A percentile compares a stretch with the other conserved stretches of the same genome.
Evolutionary conservation across 1,139 yeast species (phyloP).

Genomic region (Yamadazyma kanchanaburiensis): DNA sequence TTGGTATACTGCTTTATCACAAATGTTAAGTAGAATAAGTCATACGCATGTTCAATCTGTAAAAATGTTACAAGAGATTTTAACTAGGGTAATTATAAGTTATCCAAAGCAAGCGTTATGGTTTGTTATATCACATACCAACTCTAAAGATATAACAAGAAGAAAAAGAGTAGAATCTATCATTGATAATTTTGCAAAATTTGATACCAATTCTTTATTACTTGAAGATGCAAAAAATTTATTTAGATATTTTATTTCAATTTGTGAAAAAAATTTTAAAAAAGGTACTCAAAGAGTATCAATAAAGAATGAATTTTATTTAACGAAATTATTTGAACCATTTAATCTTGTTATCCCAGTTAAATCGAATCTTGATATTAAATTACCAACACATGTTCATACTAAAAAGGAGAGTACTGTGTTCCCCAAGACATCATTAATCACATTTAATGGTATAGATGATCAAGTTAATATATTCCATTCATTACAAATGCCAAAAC

Average conservation of each 20-base stretch:
- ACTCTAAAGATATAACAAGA: slow-evolving; percentile 62
- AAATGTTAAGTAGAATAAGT: slow-evolving; percentile 73
- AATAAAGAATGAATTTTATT: slow-evolving; percentile 33
- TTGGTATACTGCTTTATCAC: slow-evolving; percentile 87
- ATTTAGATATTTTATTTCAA: slow-evolving; percentile 31
- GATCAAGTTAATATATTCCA: slow-evolving; percentile 65
- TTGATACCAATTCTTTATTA: slow-evolving; percentile 9
- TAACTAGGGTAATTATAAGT: slow-evolving; percentile 52
- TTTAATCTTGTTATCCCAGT: slow-evolving; percentile 78
- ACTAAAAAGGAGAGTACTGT: slow-evolving; percentile 45
- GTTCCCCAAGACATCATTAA: slow-evolving; percentile 49
- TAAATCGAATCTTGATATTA: slow-evolving; percentile 65
- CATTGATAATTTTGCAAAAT: slow-evolving; percentile 13
- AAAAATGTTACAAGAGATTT: slow-evolving; percentile 51
- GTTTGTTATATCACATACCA: slow-evolving; percentile 73
- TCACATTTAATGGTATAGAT: slow-evolving; percentile 57
- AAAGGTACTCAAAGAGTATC: slow-evolving; percentile 30
- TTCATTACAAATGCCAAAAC: slow-evolving; percentile 86
- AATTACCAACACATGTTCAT: slow-evolving; percentile 52
- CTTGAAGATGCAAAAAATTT: slow-evolving; percentile 30
- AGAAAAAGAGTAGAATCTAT: slow-evolving; percentile 44
- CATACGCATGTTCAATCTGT: slow-evolving; percentile 62
- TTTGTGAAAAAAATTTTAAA: slow-evolving; percentile 35
- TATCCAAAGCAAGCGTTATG: slow-evolving; percentile 86
- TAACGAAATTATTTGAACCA: slow-evolving; percentile 51